A percentile compares a stretch with the other conserved stretches of the same genome.
phyloP scores from a whole-genome alignment of 305 asterid genomes.

The Plantago coronopus region DNA sequence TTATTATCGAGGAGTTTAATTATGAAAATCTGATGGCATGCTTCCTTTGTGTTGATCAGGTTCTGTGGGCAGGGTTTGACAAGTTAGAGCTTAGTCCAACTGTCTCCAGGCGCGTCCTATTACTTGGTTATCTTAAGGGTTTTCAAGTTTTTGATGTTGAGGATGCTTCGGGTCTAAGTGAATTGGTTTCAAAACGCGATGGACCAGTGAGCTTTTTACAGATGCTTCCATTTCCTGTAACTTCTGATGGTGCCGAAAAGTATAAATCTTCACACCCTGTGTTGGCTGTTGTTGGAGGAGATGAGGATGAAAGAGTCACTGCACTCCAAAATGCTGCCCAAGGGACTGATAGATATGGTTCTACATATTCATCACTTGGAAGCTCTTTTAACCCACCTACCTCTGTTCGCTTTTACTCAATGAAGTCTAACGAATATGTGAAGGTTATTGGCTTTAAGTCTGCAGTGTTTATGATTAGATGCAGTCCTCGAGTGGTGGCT shows the following conservation, averaged over 20 bases:
- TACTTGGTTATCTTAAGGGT: conserved; percentile 85
- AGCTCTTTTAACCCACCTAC: conserved; percentile 59
- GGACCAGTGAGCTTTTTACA: conserved; percentile 93
- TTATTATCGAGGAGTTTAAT: conserved; percentile 5
- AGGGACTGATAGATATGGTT: conserved; percentile 34
- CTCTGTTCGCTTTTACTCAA: conserved; percentile 87
- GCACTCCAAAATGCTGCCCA: conserved; percentile 27
- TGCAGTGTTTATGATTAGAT: conserved; percentile 81
- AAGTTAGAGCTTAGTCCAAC: conserved; percentile 55
- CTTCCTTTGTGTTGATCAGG: conserved; percentile 47
- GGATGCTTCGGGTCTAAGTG: conserved; percentile 75
- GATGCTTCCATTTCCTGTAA: conserved; percentile 75
- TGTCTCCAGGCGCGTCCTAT: conserved; percentile 57
- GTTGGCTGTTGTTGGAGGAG: conserved; percentile 79
- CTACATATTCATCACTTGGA: conserved; percentile 54
- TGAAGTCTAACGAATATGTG: conserved; percentile 75
- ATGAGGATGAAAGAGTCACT: conserved; percentile 44
- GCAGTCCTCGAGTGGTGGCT: conserved; percentile 86
- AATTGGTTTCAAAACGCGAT: conserved; percentile 86
- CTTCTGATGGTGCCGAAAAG: conserved; percentile 52
- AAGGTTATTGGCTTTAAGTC: conserved; percentile 83
- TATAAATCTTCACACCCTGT: conserved; percentile 61
- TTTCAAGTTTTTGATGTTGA: conserved; percentile 95
- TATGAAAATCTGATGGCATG: conserved; percentile 11
- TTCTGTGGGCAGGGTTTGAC: conserved; percentile 97